Evolutionary conservation across 768 basidiomycete species (phyloP).

Genomic region (Pisolithus orientalis): DNA sequence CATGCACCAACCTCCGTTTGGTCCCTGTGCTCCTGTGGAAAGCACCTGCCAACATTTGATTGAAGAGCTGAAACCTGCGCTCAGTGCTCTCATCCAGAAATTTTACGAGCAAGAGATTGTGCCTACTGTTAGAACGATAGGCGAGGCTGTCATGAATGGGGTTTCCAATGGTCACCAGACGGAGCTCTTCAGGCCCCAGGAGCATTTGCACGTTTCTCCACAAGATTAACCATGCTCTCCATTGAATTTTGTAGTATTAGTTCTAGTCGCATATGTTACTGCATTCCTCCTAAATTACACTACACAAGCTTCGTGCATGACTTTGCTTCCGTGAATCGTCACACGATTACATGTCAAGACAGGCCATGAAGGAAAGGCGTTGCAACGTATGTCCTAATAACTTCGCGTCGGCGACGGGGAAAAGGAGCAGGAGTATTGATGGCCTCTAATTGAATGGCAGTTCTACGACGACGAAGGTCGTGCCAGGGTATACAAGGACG

Average conservation of each 20-base stretch:
- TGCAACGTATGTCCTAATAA: conserved; percentile 22
- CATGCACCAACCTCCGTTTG: not conserved
- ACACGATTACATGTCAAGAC: not conserved
- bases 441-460: conserved; percentile 6
- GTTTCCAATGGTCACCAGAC: conserved; percentile 16
- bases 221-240: not conserved
- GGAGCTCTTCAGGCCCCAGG: conserved; percentile 19
- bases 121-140: conserved; percentile 13
- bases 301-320: too few relatives aligned
- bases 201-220: conserved; percentile 17
- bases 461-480: conserved; percentile 24
- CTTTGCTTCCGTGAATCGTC: too few relatives aligned
- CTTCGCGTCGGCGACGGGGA: not conserved
- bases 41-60: conserved; percentile 10
- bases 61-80: conserved; percentile 12
- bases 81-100: conserved; percentile 13
- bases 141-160: conserved; percentile 1
- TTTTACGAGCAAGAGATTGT: conserved; percentile 19
- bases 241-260: not conserved
- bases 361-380: conserved; percentile 15
- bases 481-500: conserved; percentile 16
- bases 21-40: not conserved
- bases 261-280: not conserved
- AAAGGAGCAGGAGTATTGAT: conserved; percentile 1
- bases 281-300: too few relatives aligned